Evolutionary conservation across 768 basidiomycete species (phyloP).

Genomic region (Mycena galericulata): DNA sequence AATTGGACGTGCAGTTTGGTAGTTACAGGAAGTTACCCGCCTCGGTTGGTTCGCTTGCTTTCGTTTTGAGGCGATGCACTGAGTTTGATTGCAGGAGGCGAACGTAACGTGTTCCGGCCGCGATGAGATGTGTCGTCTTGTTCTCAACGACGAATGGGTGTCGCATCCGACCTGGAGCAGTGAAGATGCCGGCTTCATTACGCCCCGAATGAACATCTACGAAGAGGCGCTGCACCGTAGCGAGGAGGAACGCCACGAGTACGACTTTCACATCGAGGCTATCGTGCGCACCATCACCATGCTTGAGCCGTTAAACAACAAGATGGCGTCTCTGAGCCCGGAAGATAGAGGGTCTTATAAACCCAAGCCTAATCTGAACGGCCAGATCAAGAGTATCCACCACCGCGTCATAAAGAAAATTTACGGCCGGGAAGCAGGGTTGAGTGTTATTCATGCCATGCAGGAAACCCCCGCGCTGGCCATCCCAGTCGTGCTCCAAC

Average conservation of each 20-base stretch:
- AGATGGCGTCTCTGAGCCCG: conserved; percentile 80
- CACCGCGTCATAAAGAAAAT: conserved; percentile 97
- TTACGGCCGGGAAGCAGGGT: conserved; percentile 87
- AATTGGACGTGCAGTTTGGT: conserved; percentile 80
- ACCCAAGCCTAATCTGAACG: conserved; percentile 89
- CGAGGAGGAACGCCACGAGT: conserved; percentile 98
- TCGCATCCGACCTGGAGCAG: conserved; percentile 96
- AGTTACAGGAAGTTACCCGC: conserved; percentile 91
- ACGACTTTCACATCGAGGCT: conserved; percentile 98
- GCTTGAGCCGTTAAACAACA: conserved; percentile 91
- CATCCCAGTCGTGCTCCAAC: conserved; percentile 88
- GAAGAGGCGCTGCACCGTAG: conserved; percentile 97
- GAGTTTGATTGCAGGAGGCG: conserved; percentile 69
- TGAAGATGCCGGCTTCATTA: conserved; percentile 92
- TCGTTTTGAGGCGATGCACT: conserved; percentile 15
- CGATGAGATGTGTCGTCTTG: conserved; percentile 96
- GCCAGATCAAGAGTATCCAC: conserved; percentile 90
- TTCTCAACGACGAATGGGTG: conserved; percentile 98
- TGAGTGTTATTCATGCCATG: conserved; percentile 87
- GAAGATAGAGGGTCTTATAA: conserved; percentile 88
- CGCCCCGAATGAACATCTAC: conserved; percentile 94
- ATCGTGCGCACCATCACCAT: conserved; percentile 90
- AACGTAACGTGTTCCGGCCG: conserved; percentile 93
- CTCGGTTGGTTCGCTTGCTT: conserved; percentile 63
- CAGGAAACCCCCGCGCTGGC: conserved; percentile 92